Percentiles rank a stretch among this genome's conserved stretches.
Evolutionary conservation across 1,139 yeast species (phyloP).

Genomic region (Zygosaccharomyces sapae): DNA sequence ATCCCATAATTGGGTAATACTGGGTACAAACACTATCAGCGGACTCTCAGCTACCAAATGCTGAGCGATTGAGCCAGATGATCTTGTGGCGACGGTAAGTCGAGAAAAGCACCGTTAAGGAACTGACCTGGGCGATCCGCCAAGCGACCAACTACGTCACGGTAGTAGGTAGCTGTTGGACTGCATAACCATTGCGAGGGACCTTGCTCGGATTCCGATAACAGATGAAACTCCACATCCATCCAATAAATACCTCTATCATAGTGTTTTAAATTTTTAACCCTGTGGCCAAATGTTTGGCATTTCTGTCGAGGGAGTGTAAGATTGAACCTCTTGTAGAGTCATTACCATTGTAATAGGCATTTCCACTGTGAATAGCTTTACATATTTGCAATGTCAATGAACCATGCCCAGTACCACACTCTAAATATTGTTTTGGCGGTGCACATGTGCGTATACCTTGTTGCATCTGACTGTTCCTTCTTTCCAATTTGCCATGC

Average conservation of each 20-base stretch:
- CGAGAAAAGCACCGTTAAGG: constrained; percentile 43
- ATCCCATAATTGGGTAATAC: constrained; percentile 44
- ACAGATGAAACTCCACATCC: constrained; percentile 44
- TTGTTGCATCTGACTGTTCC: neutral
- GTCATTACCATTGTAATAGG: constrained; percentile 32
- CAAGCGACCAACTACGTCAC: constrained; percentile 13
- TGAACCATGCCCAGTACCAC: constrained; percentile 53
- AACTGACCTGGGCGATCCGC: constrained; percentile 26
- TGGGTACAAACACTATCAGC: constrained; percentile 44
- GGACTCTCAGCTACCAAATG: constrained; percentile 38
- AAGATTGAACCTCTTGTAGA: constrained; percentile 41
- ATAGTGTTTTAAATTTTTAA: constrained; percentile 34
- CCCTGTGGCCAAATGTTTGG: constrained; percentile 41
- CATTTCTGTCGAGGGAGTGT: constrained; percentile 42
- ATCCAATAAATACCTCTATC: constrained; percentile 39
- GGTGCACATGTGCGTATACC: constrained; percentile 9
- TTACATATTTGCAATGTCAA: constrained; percentile 43
- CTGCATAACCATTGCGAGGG: constrained; percentile 41
- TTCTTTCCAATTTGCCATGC: neutral
- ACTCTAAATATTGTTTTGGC: constrained; percentile 44
- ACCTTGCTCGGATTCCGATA: constrained; percentile 28
- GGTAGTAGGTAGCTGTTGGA: constrained; percentile 24
- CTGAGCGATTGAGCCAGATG: constrained; percentile 36
- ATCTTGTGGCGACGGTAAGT: constrained; percentile 42
- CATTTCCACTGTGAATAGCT: constrained; percentile 43